Conservation (phyloP, 2,329 filamentous ascomycete species). For the Knoxdaviesia proteae region DNA sequence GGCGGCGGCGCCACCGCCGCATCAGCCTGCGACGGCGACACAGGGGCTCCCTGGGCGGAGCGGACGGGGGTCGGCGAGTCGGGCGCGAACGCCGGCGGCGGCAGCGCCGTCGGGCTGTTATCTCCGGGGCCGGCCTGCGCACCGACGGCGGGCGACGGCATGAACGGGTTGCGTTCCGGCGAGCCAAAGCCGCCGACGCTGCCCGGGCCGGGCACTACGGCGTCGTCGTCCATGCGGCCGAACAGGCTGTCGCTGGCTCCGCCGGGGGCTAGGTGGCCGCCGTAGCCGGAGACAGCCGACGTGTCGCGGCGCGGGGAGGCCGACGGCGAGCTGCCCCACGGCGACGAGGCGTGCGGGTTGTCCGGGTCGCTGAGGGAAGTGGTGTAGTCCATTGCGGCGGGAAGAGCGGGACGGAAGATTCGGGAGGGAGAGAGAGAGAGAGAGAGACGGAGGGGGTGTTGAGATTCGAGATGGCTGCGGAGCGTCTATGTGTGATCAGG, state of each 20-base stretch:
- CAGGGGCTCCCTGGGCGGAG: too few species aligned
- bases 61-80: too few species aligned
- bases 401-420: too few species aligned
- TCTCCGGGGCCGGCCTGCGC: neutral
- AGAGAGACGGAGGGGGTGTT: too few species aligned
- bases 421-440: too few species aligned
- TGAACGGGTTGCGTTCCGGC: neutral
- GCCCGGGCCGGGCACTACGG: neutral
- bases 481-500: too few species aligned
- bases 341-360: conserved; percentile 28
- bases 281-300: conserved; percentile 19
- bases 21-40: too few species aligned
- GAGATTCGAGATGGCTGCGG: too few species aligned
- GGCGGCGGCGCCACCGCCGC: neutral
- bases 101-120: neutral
- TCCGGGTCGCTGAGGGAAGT: conserved; percentile 33
- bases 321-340: conserved; percentile 33
- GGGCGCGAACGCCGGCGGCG: too few species aligned
- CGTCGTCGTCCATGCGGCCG: neutral
- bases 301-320: conserved; percentile 26
- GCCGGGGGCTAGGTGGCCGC: conserved; percentile 11
- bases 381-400: conserved; percentile 32
- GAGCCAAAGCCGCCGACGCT: too few species aligned
- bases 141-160: neutral
- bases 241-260: neutral